Evolutionary conservation across 768 basidiomycete genomes (phyloP), one percentile per base, ranked within the genome.

Genomic region (Suillus paluster): DNA sequence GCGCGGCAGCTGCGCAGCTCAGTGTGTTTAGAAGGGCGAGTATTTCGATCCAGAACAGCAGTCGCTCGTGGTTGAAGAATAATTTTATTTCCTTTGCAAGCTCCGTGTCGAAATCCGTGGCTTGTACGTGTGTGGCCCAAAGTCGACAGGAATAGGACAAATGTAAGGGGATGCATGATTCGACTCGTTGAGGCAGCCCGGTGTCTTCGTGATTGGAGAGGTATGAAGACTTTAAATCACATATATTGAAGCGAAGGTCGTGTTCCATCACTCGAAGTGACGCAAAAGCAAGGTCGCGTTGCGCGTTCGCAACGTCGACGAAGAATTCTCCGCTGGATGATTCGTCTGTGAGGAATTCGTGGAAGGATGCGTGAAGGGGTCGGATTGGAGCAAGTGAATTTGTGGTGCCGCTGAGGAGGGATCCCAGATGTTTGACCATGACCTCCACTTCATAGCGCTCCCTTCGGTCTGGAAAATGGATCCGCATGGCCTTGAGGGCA

Each of bases 161-260:
- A 38, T 57, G 44, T 4, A 14, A 17, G 5, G 65, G 25, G 17
- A 64, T 64, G 23, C 30, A 41, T n/a, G 7, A 30, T 27, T 55
- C 15, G 6, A 64, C n/a, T 10, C 57, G 46, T 14, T 41, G 23
- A 3, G 30, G 23, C 44, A 50, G 33, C 10, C 38, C 39, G 4
- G n/a, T 15, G 14, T 76, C 58, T 12, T 78, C 66, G 21, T 48
- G 49, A 59, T 80, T 77, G 7, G 39, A 63, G 14, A 68, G 27
- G 54, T 73, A 70, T 3, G 78, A 78, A 14, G 68, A 71, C 38
- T 68, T 63, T 14, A 80, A 59, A 9, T 72, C 27, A 61, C 72
- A 75, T 17, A 80, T 76, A 59, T 79, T 77, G 68, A 80, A 79
- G 50, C 62, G 62, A 30, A 78, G 73, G 5, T 60, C 64, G 5